Base-by-base conservation (phyloP, 495 filamentous ascomycete species). In the Penicillium samsonianum region DNA sequence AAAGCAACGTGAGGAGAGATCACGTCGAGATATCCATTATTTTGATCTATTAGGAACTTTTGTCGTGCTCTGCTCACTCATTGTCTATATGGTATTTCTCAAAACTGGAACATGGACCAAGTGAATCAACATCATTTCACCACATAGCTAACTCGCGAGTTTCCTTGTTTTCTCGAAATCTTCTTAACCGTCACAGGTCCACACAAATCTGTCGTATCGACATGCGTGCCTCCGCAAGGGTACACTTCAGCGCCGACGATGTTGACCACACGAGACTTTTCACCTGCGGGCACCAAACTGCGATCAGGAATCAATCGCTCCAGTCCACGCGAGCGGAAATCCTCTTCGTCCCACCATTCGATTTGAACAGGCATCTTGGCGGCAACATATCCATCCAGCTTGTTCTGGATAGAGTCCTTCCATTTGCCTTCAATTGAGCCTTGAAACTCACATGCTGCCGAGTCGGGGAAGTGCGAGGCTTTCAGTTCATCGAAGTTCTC, bases 191-290 rank as follows among this genome's bases (percentile, higher is more conserved):
- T 75, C 30, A 78, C 79, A 66, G 73, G 72, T 14, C 83, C 84
- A 56, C 78, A 80, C 42, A 72, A 47, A 58, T 77, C 70, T 41
- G 80, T 82, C 19, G 67, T 78, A 25, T 75, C 68, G 16, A 88
- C 82, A 71, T 88, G 85, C 38, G 85, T 88, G 0, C 85, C 84
- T 4, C 85, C 85, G 60, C 85, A 88, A 1, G 84, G 84, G 70
- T 86, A 85, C 33, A 72, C 75, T 65, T 83, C 84, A 23, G 76
- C 74, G 0, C 83, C 84, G 11, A 79, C 77, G 55, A 86, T 84
- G 54, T 79, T 77, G 22, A 87, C 84, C 5, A 78, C 71, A 41
- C 76, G 67, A 20, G 73, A 80, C 64, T 78, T 80, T 65, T 81
- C 79, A 17, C 72, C 78, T 4, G 75, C 65, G 1, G 75, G 67